These are phyloP conservation scores for Macroventuria anomochaeta DNA, from an alignment of 2,329 filamentous ascomycete species.

Conservation along the genomic window DNA sequence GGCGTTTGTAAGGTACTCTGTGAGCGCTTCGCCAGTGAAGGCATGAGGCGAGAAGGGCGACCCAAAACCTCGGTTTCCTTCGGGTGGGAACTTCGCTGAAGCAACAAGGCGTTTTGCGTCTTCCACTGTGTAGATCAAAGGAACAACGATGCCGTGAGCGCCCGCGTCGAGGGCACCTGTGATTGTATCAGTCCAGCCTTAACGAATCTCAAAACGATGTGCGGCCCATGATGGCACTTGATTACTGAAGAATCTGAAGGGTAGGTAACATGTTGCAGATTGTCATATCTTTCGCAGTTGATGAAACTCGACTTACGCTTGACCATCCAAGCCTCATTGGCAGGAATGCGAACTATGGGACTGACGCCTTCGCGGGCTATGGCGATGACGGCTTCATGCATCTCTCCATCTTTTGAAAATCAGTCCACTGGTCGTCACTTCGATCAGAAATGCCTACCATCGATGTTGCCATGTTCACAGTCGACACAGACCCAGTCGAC, in stretches of 20 bases:
- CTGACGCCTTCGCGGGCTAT: conserved; percentile 53
- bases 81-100: conserved; percentile 63
- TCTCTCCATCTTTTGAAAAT: conserved; percentile 52
- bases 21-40: conserved; percentile 50
- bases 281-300: no score
- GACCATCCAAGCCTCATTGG: conserved; percentile 67
- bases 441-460: conserved; percentile 45
- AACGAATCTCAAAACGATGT: no score
- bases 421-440: conserved; percentile 1
- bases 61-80: conserved; percentile 62
- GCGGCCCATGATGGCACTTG: no score
- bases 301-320: conserved; percentile 55
- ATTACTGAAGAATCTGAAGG: no score
- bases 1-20: conserved; percentile 62
- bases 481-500: conserved; percentile 64
- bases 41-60: conserved; percentile 60
- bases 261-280: no score
- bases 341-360: conserved; percentile 58
- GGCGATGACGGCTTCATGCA: conserved; percentile 63
- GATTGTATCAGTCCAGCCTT: neutral
- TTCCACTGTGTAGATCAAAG: conserved; percentile 59
- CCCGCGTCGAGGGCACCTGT: conserved; percentile 63
- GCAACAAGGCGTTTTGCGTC: conserved; percentile 60
- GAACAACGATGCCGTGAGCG: conserved; percentile 65
- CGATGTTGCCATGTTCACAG: conserved; percentile 64